phyloP scores from a whole-genome alignment of 495 filamentous ascomycete species.

The Daldinia decipiens region DNA sequence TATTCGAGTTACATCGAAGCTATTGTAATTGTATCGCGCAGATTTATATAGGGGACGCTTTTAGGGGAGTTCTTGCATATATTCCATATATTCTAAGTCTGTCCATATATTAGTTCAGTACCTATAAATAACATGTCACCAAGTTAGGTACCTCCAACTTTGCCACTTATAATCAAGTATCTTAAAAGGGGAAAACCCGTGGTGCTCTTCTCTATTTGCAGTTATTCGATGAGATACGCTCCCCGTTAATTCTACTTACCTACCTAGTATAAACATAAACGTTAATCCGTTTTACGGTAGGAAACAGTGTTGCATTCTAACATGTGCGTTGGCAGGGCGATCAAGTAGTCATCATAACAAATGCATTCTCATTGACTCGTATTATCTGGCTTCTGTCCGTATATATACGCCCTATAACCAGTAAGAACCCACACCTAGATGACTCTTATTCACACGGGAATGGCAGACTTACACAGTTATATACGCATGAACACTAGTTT shows the following conservation, averaged over 20 bases:
- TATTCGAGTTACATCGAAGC: neutral
- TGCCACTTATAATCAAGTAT: no score
- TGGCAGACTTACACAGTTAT: slow-evolving; percentile 45
- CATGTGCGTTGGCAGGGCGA: no score
- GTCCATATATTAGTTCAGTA: neutral
- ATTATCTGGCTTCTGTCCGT: slow-evolving; percentile 26
- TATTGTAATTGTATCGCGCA: neutral
- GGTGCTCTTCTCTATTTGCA: no score
- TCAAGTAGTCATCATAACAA: no score
- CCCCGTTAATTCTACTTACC: no score
- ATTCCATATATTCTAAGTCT: neutral
- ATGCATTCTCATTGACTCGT: neutral
- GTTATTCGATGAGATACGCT: no score
- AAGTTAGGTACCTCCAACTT: no score
- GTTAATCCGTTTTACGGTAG: no score
- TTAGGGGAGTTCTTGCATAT: neutral
- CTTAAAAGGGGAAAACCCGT: no score
- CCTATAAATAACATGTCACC: neutral
- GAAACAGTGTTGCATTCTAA: no score
- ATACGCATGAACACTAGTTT: slow-evolving; percentile 46
- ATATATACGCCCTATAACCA: slow-evolving; percentile 37
- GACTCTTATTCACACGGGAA: neutral
- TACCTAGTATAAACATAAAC: no score
- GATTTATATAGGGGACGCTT: neutral
- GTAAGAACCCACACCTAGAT: neutral